Conservation (phyloP, 75 land plant species). For the Isoetes taiwanensis region DNA sequence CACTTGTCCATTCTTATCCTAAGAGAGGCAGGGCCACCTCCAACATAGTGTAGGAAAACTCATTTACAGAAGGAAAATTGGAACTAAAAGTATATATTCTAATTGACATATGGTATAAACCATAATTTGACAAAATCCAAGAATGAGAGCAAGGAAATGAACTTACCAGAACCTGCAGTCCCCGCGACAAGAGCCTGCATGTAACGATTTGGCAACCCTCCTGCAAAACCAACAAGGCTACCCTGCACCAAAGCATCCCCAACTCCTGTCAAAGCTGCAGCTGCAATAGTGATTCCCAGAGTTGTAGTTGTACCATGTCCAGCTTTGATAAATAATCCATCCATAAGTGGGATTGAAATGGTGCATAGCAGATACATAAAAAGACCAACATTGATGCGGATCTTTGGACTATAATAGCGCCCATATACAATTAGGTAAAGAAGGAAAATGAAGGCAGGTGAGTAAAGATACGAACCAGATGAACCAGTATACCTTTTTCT, state of each 20-base stretch:
- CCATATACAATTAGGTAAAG: slow-evolving; percentile 34
- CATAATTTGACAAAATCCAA: too few relatives aligned
- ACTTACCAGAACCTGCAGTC: slow-evolving; percentile 80
- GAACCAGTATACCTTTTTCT: too few relatives aligned
- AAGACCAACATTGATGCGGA: slow-evolving; percentile 68
- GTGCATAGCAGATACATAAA: slow-evolving; percentile 38
- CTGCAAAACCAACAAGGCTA: slow-evolving; percentile 75
- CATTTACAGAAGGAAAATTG: too few relatives aligned
- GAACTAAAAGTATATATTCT: too few relatives aligned
- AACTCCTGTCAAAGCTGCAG: slow-evolving; percentile 41
- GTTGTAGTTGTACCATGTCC: slow-evolving; percentile 34
- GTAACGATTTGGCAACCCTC: slow-evolving; percentile 82
- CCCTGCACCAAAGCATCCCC: slow-evolving; percentile 88
- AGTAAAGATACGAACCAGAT: too few relatives aligned
- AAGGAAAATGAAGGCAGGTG: too few relatives aligned
- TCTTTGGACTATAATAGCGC: slow-evolving; percentile 16
- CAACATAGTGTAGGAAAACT: too few relatives aligned
- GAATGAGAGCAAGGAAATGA: too few relatives aligned
- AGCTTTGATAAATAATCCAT: slow-evolving; percentile 31
- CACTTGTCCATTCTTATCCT: too few relatives aligned
- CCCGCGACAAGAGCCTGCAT: slow-evolving; percentile 94
- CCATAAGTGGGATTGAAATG: slow-evolving; percentile 61
- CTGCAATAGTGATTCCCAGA: slow-evolving; percentile 44
- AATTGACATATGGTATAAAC: too few relatives aligned
- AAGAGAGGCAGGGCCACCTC: too few relatives aligned